Conservation (phyloP, 2,329 filamentous ascomycete species). For the Exophiala sideris region DNA sequence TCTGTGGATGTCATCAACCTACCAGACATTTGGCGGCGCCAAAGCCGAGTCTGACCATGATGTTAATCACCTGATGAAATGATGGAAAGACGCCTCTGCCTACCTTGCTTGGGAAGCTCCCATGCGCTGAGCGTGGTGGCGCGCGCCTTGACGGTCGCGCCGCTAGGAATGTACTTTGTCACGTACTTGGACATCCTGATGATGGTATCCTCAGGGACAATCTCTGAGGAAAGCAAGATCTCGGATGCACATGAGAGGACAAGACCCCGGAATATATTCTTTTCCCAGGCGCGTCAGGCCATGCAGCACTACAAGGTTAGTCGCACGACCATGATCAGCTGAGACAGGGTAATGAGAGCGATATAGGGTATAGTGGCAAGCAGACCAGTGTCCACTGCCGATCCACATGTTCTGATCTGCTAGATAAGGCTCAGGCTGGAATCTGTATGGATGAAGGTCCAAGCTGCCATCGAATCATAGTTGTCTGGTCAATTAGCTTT, state of each 20-base stretch:
- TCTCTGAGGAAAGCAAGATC: neutral
- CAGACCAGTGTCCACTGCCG: neutral
- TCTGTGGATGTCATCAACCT: constrained; percentile 25
- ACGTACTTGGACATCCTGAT: constrained; percentile 22
- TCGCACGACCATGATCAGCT: neutral
- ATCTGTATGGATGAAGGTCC: constrained; percentile 9
- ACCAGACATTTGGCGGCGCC: constrained; percentile 46
- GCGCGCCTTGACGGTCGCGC: constrained; percentile 38
- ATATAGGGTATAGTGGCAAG: neutral
- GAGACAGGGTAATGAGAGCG: neutral
- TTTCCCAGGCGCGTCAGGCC: neutral
- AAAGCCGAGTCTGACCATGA: constrained; percentile 38
- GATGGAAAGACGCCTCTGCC: neutral
- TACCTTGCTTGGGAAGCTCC: constrained; percentile 46
- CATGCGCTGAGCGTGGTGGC: constrained; percentile 44
- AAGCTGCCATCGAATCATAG: neutral
- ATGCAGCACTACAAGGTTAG: too few relatives aligned
- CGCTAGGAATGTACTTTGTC: constrained; percentile 35
- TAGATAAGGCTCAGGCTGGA: constrained; percentile 13
- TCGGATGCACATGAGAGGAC: neutral
- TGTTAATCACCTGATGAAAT: neutral
- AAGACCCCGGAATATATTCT: neutral
- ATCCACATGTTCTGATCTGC: constrained; percentile 11
- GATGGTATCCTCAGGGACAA: neutral
- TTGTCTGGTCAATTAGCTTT: neutral